A percentile compares a stretch with the other conserved stretches of the same genome.
These are phyloP conservation scores for Lumnitzera littorea DNA, from an alignment of 345 rosid species.

Conservation along the genomic window DNA sequence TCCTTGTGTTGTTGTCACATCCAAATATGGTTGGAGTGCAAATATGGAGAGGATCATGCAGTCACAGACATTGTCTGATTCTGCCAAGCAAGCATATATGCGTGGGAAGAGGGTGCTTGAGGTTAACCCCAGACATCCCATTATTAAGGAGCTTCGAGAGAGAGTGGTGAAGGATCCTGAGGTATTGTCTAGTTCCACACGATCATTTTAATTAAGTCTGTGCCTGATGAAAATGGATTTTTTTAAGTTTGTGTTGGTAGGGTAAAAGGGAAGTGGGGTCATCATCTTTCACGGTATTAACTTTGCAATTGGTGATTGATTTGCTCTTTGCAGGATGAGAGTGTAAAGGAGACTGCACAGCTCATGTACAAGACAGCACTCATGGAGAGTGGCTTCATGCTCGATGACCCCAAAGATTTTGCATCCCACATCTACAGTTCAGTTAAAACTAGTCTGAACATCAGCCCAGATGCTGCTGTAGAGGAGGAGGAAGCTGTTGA, in stretches of 20 bases:
- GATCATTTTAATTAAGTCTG: too few species aligned
- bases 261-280: too few species aligned
- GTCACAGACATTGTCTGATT: constrained; percentile 89
- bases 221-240: too few species aligned
- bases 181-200: constrained; percentile 27
- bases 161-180: constrained; percentile 72
- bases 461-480: constrained; percentile 64
- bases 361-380: constrained; percentile 93
- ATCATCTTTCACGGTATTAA: too few species aligned
- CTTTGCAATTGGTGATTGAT: background rate
- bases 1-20: constrained; percentile 92
- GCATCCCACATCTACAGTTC: constrained; percentile 75
- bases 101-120: constrained; percentile 91
- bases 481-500: constrained; percentile 75
- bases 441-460: constrained; percentile 60
- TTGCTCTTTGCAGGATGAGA: constrained; percentile 43
- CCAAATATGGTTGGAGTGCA: constrained; percentile 95
- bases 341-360: constrained; percentile 68
- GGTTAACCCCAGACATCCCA: constrained; percentile 94
- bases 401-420: constrained; percentile 75
- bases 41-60: constrained; percentile 99
- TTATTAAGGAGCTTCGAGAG: constrained; percentile 87
- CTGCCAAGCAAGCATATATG: constrained; percentile 90
- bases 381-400: constrained; percentile 90
- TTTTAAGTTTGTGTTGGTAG: too few species aligned